Evolutionary conservation across 495 filamentous ascomycete genomes (phyloP).

Genomic region (Xylaria venustula): DNA sequence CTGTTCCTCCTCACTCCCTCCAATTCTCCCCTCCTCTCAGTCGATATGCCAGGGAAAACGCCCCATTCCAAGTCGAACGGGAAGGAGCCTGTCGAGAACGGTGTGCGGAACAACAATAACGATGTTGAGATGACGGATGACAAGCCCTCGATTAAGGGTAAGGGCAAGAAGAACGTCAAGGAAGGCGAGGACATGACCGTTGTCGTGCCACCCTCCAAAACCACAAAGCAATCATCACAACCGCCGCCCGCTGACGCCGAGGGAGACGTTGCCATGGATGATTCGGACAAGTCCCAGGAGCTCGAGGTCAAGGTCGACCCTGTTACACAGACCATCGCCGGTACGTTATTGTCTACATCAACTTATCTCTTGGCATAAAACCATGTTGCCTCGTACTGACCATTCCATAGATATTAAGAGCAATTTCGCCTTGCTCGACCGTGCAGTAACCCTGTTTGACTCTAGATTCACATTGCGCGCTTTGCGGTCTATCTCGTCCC

Average conservation of each 20-base stretch:
- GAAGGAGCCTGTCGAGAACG: conserved; percentile 70
- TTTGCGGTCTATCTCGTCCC: conserved; percentile 88
- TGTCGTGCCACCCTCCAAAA: conserved; percentile 77
- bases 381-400: neutral
- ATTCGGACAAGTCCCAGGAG: conserved; percentile 55
- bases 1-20: neutral
- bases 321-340: conserved; percentile 54
- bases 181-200: conserved; percentile 78
- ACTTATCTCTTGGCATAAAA: neutral
- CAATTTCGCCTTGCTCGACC: conserved; percentile 88
- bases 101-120: conserved; percentile 69
- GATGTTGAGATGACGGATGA: conserved; percentile 82
- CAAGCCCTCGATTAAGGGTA: conserved; percentile 55
- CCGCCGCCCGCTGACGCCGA: conserved; percentile 60
- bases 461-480: conserved; percentile 91
- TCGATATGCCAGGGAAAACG: conserved; percentile 61
- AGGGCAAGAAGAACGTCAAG: conserved; percentile 62
- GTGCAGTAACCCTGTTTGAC: conserved; percentile 91
- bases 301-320: conserved; percentile 66
- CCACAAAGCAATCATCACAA: conserved; percentile 61
- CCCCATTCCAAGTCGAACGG: conserved; percentile 71
- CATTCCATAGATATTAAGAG: conserved; percentile 74
- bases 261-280: conserved; percentile 74
- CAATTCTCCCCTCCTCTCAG: conserved; percentile 10
- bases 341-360: conserved; percentile 30